Evolutionary conservation across 768 basidiomycete genomes (phyloP).

Genomic region (Infundibulicybe gibba): DNA sequence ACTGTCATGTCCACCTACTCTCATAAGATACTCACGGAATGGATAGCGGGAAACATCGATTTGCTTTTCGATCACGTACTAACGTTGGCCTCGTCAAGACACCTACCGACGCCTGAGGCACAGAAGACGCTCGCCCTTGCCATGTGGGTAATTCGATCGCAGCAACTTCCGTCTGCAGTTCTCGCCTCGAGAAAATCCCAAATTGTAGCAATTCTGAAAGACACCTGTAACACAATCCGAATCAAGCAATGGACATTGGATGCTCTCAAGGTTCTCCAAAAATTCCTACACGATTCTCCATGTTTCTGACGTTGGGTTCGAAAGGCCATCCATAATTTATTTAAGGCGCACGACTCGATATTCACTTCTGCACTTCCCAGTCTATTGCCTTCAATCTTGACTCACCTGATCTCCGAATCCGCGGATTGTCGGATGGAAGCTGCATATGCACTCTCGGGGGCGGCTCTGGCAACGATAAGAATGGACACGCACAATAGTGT

Average conservation of each 20-base stretch:
- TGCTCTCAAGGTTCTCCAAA: slow-evolving; percentile 25
- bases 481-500: slow-evolving; percentile 6
- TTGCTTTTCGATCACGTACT: slow-evolving; percentile 42
- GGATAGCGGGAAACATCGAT: slow-evolving; percentile 39
- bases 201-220: slow-evolving; percentile 31
- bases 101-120: slow-evolving; percentile 32
- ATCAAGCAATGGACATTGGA: slow-evolving; percentile 28
- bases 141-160: slow-evolving; percentile 45
- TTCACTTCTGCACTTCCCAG: slow-evolving; percentile 48
- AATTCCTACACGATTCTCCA: not conserved
- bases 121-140: slow-evolving; percentile 44
- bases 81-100: slow-evolving; percentile 29
- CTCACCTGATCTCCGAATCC: slow-evolving; percentile 23
- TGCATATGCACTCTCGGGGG: slow-evolving; percentile 52
- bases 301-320: slow-evolving; percentile 1
- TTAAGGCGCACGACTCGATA: slow-evolving; percentile 33
- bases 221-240: slow-evolving; percentile 26
- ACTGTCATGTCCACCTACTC: not conserved
- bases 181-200: slow-evolving; percentile 25
- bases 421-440: slow-evolving; percentile 42
- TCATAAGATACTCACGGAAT: slow-evolving; percentile 2
- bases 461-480: slow-evolving; percentile 39
- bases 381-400: slow-evolving; percentile 39
- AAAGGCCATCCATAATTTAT: slow-evolving; percentile 30
- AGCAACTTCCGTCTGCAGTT: slow-evolving; percentile 41